Evolutionary conservation across 177 flowering plant species (phyloP), one percentile per base, ranked within the genome.

Genomic region (Telopea speciosissima): DNA sequence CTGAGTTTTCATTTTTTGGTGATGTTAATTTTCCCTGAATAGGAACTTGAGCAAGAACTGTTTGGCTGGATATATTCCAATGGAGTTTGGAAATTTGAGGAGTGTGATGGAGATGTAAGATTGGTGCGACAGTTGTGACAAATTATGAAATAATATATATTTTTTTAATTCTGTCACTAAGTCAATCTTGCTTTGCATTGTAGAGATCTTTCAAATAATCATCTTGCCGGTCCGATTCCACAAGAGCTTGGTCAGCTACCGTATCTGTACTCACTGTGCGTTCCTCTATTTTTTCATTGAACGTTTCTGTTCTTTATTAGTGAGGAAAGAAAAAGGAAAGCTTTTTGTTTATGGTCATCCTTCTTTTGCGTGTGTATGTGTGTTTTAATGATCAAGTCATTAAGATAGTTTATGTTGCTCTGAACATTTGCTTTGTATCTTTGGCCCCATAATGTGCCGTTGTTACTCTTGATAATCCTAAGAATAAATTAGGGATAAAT

Each of bases 101-200:
- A 92, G 97, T 77, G 81, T 95, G 33, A 85, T 87, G 90, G 94
- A 89, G 62, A 92, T 95, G 99, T 95, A 85, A 75, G 90, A 24
- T 22, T 68, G 58, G 4, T 71, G 25, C 36, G 17, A 25, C 24
- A 31, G 52, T 62, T 31, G 8, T 36, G 40, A 36, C 40, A 3
- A 8, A 36, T 36, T 36, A 36, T 36, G 40, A 36, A n/a, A n/a
- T n/a, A n/a, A n/a, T n/a, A n/a, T n/a, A n/a, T n/a, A n/a, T n/a
- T 3, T 24, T 66, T 16, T 5, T 69, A 65, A 24, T 64, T 62
- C 33, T 17, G 25, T 0, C 10, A 23, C 23, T 19, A 60, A 42
- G 22, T 17, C 67, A 59, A 63, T 25, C 62, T 66, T 0, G 25
- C 17, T n/a, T 24, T 82, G 66, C 33, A 10, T 66, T 79, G 76